These are phyloP conservation scores for Termitomyces sp. DNA, from an alignment of 768 basidiomycete genomes.

Conservation along the genomic window DNA sequence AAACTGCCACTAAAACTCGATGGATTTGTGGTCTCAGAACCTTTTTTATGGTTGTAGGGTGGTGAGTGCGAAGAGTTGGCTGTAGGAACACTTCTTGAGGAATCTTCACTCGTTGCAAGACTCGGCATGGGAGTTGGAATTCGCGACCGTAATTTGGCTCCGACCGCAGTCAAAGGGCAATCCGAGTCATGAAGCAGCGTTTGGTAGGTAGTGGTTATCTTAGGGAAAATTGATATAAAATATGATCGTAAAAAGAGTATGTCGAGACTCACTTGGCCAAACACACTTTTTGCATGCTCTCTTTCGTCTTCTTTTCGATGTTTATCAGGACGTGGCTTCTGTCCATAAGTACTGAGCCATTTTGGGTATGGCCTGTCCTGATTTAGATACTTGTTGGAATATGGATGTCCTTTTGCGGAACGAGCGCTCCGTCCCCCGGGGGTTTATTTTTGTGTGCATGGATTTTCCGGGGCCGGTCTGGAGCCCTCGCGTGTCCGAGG, in stretches of 20 bases:
- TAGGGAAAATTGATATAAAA: slow-evolving; percentile 4
- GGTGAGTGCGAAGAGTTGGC: slow-evolving; percentile 24
- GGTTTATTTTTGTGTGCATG: no score
- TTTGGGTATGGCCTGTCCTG: no score
- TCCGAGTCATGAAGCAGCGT: slow-evolving; percentile 37
- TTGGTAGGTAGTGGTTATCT: slow-evolving; percentile 57
- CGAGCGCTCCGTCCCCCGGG: no score
- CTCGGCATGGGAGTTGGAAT: slow-evolving; percentile 13
- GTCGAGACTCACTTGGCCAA: slow-evolving; percentile 44
- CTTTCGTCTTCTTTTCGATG: slow-evolving; percentile 47
- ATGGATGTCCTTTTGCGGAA: no score
- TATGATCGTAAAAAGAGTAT: background rate
- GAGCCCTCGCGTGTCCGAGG: no score
- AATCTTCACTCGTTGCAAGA: slow-evolving; percentile 14
- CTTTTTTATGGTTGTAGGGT: slow-evolving; percentile 16
- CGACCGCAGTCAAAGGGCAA: slow-evolving; percentile 10
- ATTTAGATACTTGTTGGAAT: no score
- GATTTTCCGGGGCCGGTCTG: no score
- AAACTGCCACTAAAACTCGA: slow-evolving; percentile 21
- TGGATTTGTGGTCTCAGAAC: slow-evolving; percentile 24
- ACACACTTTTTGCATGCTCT: slow-evolving; percentile 46
- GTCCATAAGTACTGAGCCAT: no score
- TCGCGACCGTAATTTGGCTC: slow-evolving; percentile 6
- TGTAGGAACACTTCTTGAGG: slow-evolving; percentile 15
- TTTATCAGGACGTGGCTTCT: slow-evolving; percentile 47